Evolutionary conservation across 2,329 filamentous ascomycete genomes (phyloP), one percentile per base, ranked within the genome.

Genomic region (Apiospora aurea): DNA sequence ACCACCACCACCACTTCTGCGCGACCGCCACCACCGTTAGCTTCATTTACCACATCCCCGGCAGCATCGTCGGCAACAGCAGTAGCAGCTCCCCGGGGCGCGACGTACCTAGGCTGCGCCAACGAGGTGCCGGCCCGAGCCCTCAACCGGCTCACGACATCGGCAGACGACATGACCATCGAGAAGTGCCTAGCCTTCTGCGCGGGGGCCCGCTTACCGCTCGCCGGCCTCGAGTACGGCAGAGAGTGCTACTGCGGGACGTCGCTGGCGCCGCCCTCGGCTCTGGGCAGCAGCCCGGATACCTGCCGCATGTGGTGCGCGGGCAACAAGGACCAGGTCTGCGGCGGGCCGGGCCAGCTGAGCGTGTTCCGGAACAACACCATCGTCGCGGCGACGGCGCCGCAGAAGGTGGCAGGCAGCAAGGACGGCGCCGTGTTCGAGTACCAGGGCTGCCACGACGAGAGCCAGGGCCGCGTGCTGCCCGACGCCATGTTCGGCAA

Each of bases 231-330:
- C n/a, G 77, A 79, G 71, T 78, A 73, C 71, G 69, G 41, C 10
- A 74, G 71, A 13, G 75, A 79, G 74, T 79, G 76, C 72, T 78
- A 76, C 75, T 79, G 78, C 71, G 78, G 77, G 13, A 71, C 74
- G 8, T 73, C 73, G 8, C 72, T 81, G 34, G 66, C 78, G 7
- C 71, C 72, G 0, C 77, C 80, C n/a, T 84, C 84, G 0, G 77
- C 79, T 24, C 75, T 79, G 2, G 83, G 83, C 21, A 78, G 84
- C 34, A 78, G 84, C 34, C 77, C 83, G 70, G 85, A 85, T 21
- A 77, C 80, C 68, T 87, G 85, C 75, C 77, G 77, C 69, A 78
- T 81, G 77, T 76, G 79, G 26, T 86, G 84, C 72, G 76, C 77
- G 2, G 84, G 84, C 4, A 77, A 85, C 66, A 70, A 72, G 16